Evolutionary conservation across 305 asterid species (phyloP), one percentile per base, ranked within the genome.

Genomic region (Solanum hybrid): DNA sequence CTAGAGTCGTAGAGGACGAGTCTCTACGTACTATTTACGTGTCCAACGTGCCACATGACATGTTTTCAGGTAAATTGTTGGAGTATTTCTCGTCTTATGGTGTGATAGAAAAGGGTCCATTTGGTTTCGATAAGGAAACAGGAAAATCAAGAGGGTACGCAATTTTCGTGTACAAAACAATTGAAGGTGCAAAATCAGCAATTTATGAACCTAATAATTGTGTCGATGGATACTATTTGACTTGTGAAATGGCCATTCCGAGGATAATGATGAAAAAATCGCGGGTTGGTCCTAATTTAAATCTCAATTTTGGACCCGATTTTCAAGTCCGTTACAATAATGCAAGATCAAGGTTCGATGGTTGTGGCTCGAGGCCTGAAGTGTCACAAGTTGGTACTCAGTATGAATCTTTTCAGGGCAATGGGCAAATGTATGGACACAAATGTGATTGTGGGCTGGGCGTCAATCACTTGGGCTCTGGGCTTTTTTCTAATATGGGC

Each of bases 41-140:
- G 90, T 93, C 94, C 89, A 95, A 93, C 86, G 96, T 95, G 71
- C 90, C 96, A 15, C 92, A 90, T 4, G 96, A 94, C 88, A 91
- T 94, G 7, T 94, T 92, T 26, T 90, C 93, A 0, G 89, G 87
- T 77, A 94, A 93, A 88, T 93, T 95, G 8, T 87, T 73, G 79
- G 95, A 93, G 12, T 93, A 88, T 88, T 95, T 95, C 86, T 91
- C 94, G 34, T 91, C 86, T 88, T 95, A 93, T 89, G 97, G 97
- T 81, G 96, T 93, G 92, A 95, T 94, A 82, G 97, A 95, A 89
- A 96, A 95, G 78, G 97, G 97, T 69, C 98, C 97, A 11, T 82
- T 95, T 60, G 97, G 96, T 15, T 91, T 95, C 91, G 95, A 94
- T 90, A 95, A 92, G 36, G 91, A 88, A 88, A 93, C 96, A 14